Evolutionary conservation across 495 filamentous ascomycete species (phyloP).

Genomic region (Talaromyces thailandensis): DNA sequence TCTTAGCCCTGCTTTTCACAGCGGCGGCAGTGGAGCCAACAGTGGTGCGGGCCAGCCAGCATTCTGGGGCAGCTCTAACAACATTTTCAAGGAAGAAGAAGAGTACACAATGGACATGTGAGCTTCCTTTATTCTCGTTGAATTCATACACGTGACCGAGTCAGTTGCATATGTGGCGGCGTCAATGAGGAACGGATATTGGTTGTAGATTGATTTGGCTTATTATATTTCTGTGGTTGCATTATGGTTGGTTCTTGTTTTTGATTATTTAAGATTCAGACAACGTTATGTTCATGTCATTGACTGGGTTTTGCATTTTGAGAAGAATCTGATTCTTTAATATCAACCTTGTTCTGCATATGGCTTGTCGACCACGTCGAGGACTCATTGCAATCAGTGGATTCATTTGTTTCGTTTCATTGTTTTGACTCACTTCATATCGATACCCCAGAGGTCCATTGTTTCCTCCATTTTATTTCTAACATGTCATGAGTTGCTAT

Average conservation of each 20-base stretch:
- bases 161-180: constrained; percentile 4
- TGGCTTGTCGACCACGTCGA: constrained; percentile 14
- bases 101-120: constrained; percentile 75
- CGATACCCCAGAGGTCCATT: constrained; percentile 8
- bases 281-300: neutral
- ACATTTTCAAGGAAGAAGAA: constrained; percentile 85
- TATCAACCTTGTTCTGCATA: constrained; percentile 11
- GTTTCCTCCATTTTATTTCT: constrained; percentile 1
- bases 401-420: constrained; percentile 5
- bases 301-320: constrained; percentile 9
- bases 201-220: constrained; percentile 7
- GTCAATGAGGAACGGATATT: constrained; percentile 1
- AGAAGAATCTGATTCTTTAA: neutral
- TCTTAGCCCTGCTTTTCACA: constrained; percentile 63
- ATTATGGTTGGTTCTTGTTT: constrained; percentile 5
- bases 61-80: constrained; percentile 64
- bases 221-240: constrained; percentile 10
- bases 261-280: constrained; percentile 6
- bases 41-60: constrained; percentile 45
- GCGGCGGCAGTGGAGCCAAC: constrained; percentile 43
- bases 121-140: neutral
- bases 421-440: neutral
- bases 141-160: constrained; percentile 1
- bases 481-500: neutral
- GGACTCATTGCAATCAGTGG: neutral